phyloP scores from a whole-genome alignment of 192 early-diverging fungal species.

The Cladochytrium replicatum region DNA sequence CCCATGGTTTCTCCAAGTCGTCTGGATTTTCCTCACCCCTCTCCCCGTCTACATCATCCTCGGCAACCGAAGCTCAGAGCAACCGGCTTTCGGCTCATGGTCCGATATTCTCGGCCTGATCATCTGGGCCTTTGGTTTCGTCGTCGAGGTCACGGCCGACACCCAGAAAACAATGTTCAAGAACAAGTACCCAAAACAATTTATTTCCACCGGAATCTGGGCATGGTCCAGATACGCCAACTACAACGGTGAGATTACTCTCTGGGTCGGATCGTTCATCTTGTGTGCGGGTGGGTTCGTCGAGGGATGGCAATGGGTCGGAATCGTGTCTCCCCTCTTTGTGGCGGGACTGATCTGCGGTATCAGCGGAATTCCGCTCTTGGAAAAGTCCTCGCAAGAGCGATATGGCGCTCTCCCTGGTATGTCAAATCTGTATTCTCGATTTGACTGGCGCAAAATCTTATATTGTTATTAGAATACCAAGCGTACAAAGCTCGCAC shows the following conservation, averaged over 20 bases:
- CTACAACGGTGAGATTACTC: conserved; percentile 41
- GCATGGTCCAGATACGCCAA: conserved; percentile 35
- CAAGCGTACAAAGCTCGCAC: conserved; percentile 29
- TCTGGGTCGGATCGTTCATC: conserved; percentile 44
- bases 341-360: conserved; percentile 29
- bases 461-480: conserved; percentile 16
- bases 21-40: conserved; percentile 46
- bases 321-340: conserved; percentile 36
- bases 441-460: neutral
- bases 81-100: conserved; percentile 16
- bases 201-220: conserved; percentile 38
- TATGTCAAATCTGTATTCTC: conserved; percentile 3
- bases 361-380: conserved; percentile 29
- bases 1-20: conserved; percentile 37
- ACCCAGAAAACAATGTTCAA: conserved; percentile 40
- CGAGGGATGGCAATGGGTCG: conserved; percentile 40
- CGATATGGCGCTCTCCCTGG: conserved; percentile 28
- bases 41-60: conserved; percentile 34
- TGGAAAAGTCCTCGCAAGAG: conserved; percentile 26
- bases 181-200: conserved; percentile 28
- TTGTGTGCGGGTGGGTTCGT: conserved; percentile 32
- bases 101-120: conserved; percentile 32
- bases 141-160: conserved; percentile 36
- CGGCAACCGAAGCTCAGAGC: conserved; percentile 22
- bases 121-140: conserved; percentile 36